These are phyloP conservation scores for Fonsecaea erecta DNA, from an alignment of 2,329 filamentous ascomycete genomes.

Conservation along the genomic window DNA sequence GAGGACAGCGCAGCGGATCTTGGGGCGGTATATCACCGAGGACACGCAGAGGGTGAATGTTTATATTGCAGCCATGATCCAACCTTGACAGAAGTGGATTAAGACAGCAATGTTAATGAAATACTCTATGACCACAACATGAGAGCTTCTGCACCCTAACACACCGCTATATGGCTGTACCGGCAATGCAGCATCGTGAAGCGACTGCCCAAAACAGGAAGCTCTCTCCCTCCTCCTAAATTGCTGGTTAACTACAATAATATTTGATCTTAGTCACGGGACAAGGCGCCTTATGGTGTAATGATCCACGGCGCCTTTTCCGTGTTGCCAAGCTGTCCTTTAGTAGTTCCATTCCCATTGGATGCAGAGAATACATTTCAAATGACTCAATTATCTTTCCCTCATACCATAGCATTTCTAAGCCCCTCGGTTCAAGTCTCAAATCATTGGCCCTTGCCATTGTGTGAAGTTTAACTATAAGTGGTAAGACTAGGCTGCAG, in stretches of 20 bases:
- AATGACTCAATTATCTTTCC: background rate
- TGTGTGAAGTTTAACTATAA: background rate
- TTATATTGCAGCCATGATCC: too few species aligned
- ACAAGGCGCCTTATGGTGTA: background rate
- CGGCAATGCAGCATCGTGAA: background rate
- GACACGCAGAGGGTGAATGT: too few species aligned
- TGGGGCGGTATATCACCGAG: too few species aligned
- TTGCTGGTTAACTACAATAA: background rate
- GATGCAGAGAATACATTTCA: background rate
- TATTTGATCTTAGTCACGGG: background rate
- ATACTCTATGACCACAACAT: background rate
- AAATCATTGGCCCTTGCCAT: background rate
- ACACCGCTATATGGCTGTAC: background rate
- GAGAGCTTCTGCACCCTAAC: background rate
- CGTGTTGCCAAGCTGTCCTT: background rate
- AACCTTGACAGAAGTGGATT: too few species aligned
- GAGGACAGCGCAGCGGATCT: too few species aligned
- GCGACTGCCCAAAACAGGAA: background rate
- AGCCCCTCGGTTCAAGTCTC: background rate
- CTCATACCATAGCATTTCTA: background rate
- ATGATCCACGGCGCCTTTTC: background rate
- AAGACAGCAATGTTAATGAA: too few species aligned
- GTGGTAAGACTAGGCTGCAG: background rate
- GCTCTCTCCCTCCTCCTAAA: background rate
- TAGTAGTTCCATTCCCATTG: background rate